Conservation (phyloP, 2,329 filamentous ascomycete species). For the Trichophyton mentagrophytes region DNA sequence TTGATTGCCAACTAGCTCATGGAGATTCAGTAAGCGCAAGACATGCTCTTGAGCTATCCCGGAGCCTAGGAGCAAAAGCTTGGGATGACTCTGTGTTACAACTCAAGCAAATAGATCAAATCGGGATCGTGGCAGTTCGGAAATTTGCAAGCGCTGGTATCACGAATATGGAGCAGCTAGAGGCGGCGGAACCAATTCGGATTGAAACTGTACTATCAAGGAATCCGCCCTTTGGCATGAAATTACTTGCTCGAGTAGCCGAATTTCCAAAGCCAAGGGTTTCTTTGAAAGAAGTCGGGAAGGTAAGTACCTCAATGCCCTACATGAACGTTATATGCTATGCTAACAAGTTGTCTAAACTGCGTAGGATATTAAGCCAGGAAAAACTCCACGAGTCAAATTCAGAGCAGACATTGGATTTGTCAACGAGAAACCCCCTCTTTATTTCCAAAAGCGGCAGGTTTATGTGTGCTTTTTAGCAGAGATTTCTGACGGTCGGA, state of each 20-base stretch:
- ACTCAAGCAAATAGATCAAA: constrained; percentile 66
- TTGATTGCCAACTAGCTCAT: constrained; percentile 54
- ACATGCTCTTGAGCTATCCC: constrained; percentile 61
- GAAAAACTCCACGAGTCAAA: constrained; percentile 42
- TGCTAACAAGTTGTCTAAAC: neutral
- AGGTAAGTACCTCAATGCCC: constrained; percentile 21
- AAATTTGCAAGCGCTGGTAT: constrained; percentile 63
- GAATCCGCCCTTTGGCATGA: constrained; percentile 71
- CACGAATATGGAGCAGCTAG: constrained; percentile 57
- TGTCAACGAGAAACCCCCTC: constrained; percentile 50
- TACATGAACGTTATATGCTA: too few species aligned
- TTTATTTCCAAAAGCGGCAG: constrained; percentile 49
- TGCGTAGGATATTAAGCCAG: constrained; percentile 22
- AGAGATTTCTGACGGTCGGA: constrained; percentile 54
- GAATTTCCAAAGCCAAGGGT: constrained; percentile 59
- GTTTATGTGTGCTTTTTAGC: constrained; percentile 63
- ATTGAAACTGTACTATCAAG: constrained; percentile 67
- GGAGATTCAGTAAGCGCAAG: constrained; percentile 55
- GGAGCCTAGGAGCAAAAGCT: constrained; percentile 59
- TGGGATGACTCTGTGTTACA: constrained; percentile 79
- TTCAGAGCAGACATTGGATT: constrained; percentile 59
- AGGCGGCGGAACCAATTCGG: constrained; percentile 50
- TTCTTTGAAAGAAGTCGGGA: constrained; percentile 38
- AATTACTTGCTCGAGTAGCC: constrained; percentile 50
- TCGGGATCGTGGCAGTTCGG: constrained; percentile 62